Evolutionary conservation across 23 red algal species (phyloP).

Genomic region (Gracilariopsis chorda): DNA sequence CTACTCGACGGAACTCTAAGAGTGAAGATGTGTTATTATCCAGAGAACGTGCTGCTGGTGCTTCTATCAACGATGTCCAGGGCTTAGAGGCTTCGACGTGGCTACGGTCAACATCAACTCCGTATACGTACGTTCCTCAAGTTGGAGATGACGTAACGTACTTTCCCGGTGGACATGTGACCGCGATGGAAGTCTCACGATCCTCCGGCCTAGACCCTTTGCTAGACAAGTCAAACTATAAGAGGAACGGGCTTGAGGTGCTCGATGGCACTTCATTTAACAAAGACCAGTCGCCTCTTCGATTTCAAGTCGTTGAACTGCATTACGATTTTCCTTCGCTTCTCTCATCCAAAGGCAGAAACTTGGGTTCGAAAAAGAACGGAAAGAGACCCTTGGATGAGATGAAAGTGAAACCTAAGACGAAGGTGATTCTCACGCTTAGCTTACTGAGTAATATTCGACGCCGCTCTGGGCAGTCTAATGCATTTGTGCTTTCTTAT

Average conservation of each 20-base stretch:
- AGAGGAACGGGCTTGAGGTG: not conserved
- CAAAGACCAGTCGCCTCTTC: not conserved
- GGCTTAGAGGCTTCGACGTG: slow-evolving; percentile 60
- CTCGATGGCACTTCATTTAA: slow-evolving; percentile 25
- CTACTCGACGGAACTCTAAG: slow-evolving; percentile 15
- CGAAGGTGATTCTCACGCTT: slow-evolving; percentile 27
- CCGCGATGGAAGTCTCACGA: slow-evolving; percentile 51
- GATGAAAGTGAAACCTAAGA: slow-evolving; percentile 18
- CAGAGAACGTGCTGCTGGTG: not conserved
- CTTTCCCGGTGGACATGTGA: slow-evolving; percentile 77
- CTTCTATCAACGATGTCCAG: not conserved
- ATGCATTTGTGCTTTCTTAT: slow-evolving; percentile 60
- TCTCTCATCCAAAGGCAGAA: slow-evolving; percentile 14
- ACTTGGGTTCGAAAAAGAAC: not conserved
- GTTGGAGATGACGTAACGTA: slow-evolving; percentile 78
- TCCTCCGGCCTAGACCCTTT: slow-evolving; percentile 55
- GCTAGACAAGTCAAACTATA: slow-evolving; percentile 4
- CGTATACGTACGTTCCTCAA: slow-evolving; percentile 80
- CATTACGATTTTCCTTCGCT: slow-evolving; percentile 45
- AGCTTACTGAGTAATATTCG: not conserved
- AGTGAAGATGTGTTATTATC: not conserved
- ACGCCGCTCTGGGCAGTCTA: not conserved
- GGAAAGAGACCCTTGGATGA: not conserved
- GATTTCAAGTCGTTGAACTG: slow-evolving; percentile 45
- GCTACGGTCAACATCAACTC: slow-evolving; percentile 59